These are phyloP conservation scores for Arabidopsis hybrid DNA, from an alignment of 441 rosid species.

Conservation along the genomic window DNA sequence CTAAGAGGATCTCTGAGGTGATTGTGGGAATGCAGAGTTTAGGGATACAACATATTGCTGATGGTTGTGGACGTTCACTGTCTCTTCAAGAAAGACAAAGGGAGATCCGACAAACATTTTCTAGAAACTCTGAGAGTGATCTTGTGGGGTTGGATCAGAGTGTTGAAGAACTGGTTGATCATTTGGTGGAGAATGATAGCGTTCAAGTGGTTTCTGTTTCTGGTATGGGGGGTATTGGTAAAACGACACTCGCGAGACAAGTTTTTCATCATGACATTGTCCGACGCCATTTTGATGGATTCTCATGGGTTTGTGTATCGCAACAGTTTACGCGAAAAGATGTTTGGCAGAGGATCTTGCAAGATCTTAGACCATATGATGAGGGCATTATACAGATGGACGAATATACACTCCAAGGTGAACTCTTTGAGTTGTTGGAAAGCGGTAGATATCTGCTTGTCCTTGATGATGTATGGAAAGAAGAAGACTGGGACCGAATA, in stretches of 20 bases:
- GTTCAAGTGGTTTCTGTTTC: not conserved
- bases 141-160: not conserved
- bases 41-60: not conserved
- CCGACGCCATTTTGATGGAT: not conserved
- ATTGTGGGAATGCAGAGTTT: not conserved
- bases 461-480: not conserved
- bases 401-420: not conserved
- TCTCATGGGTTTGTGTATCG: not conserved
- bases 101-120: not conserved
- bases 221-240: slow-evolving; percentile 1
- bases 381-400: not conserved
- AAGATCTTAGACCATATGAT: slow-evolving; percentile 3
- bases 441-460: not conserved
- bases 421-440: not conserved
- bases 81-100: not conserved
- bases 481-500: slow-evolving; percentile 1
- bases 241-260: not conserved
- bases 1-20: slow-evolving; percentile 12
- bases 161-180: not conserved
- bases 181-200: not conserved
- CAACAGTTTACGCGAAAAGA: not conserved
- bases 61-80: not conserved
- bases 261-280: slow-evolving; percentile 4
- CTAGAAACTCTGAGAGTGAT: not conserved
- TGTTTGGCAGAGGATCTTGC: not conserved